Base-by-base conservation (phyloP, 2,329 filamentous ascomycete genomes). In the Xylogone sp. region DNA sequence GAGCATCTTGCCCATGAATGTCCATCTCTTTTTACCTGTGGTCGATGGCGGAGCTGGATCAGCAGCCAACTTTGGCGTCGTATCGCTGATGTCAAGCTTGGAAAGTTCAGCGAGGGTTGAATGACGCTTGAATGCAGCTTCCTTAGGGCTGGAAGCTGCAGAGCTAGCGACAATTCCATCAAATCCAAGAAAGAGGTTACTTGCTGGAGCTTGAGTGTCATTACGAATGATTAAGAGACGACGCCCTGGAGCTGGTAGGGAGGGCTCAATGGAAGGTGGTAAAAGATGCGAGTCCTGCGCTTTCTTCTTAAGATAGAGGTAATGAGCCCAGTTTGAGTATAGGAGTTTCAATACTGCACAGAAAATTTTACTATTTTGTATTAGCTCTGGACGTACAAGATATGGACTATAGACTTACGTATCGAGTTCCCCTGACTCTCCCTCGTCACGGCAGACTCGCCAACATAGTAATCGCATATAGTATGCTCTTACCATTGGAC, bases 401-500 rank as follows among this genome's bases (percentile, higher is more conserved):
- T 46, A 43, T 43, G 43, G 20, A 9, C 13, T 13, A 13, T 8
- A n/a, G 29, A 75, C 81, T 69, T 71, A 83, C 79, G 75, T 68
- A 64, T 86, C 82, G 45, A 78, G 62, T 12, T 74, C 68, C 22
- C 74, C 74, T 22, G 77, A 74, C 22, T 78, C 62, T 49, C 65
- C 82, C 59, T 85, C 82, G 60, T 79, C 82, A 53, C 86, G 74
- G 51, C 80, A 84, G 29, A 89, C 63, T 49, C 86, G 78, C 86
- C 86, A 90, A 65, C 85, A 88, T 27, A 88, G 65, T 31, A 90
- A 67, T 29, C 86, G 82, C 76, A 88, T 87, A 60, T 80, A 89
- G 68, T 88, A 89, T 21, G 85, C 81, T 59, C 86, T 76, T n/a
- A 89, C 84, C 86, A 89, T 89, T 1, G 86, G 84, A 65, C 84